phyloP scores from a whole-genome alignment of 1,284 basidiomycete genomes.

The Cryptococcus jaspeensis region DNA sequence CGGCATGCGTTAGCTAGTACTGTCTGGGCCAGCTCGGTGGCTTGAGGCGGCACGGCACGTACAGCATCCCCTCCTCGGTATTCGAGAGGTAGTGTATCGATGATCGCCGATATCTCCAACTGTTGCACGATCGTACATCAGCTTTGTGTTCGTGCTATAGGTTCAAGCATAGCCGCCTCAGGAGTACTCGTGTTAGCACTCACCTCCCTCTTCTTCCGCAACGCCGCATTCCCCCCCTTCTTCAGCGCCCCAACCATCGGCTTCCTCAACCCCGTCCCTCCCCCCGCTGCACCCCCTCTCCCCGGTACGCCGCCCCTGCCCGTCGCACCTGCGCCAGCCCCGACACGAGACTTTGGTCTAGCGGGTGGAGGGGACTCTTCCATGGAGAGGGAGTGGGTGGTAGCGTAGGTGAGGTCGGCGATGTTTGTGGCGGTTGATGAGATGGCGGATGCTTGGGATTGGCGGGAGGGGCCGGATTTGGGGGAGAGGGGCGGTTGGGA shows the following conservation, averaged over 20 bases:
- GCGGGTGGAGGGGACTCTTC: conserved; percentile 18
- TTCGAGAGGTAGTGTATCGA: conserved; percentile 79
- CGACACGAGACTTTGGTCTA: conserved; percentile 7
- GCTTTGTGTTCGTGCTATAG: neutral
- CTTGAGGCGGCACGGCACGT: conserved; percentile 35
- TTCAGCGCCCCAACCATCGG: conserved; percentile 8
- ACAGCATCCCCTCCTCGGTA: conserved; percentile 85
- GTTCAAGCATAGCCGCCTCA: neutral
- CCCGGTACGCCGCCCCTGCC: conserved; percentile 4
- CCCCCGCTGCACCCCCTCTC: conserved; percentile 8
- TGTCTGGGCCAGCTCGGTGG: neutral
- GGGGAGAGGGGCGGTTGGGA: neutral
- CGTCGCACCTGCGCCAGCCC: neutral
- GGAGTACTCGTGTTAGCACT: too few species aligned
- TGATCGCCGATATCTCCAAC: conserved; percentile 64
- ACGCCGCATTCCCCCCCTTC: conserved; percentile 51
- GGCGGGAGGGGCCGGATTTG: neutral
- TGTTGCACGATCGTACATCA: conserved; percentile 17
- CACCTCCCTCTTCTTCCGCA: conserved; percentile 77
- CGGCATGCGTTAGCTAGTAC: neutral
- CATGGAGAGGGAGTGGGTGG: conserved; percentile 27
- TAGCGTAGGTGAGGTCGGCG: conserved; percentile 46
- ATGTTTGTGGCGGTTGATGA: conserved; percentile 1
- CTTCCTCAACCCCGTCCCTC: conserved; percentile 9
- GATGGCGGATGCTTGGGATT: neutral